A percentile compares a stretch with the other conserved stretches of the same genome.
Conservation (phyloP, 352 stramenopile species). For the Phytophthora vignae region DNA sequence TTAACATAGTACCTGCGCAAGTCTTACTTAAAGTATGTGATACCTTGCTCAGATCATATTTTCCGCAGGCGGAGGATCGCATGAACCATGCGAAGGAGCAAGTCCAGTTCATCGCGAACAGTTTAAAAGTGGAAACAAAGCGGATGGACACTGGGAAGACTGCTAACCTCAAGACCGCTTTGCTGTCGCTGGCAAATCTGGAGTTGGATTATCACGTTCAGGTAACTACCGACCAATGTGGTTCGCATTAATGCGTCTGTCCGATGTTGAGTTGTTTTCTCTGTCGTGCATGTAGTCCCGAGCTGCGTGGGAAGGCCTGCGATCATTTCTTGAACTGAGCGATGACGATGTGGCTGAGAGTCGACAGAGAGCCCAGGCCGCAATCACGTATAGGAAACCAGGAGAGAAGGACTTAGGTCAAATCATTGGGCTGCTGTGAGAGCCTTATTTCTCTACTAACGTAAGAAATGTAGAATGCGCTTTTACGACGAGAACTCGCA, state of each 20-base stretch:
- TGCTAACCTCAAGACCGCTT: constrained; percentile 78
- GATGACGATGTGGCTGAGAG: constrained; percentile 70
- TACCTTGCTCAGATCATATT: constrained; percentile 1
- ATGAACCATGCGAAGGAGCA: constrained; percentile 90
- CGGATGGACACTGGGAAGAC: constrained; percentile 85
- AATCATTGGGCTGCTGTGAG: constrained; percentile 77
- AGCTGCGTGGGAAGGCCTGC: constrained; percentile 74
- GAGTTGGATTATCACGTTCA: constrained; percentile 85
- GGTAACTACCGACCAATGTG: constrained; percentile 35
- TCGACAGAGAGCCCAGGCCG: constrained; percentile 49
- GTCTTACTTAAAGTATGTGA: neutral
- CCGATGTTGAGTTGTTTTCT: constrained; percentile 18
- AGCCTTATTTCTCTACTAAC: constrained; percentile 14
- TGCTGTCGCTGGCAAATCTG: constrained; percentile 80
- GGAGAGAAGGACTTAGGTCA: constrained; percentile 74
- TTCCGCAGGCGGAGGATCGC: constrained; percentile 72
- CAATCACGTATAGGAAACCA: constrained; percentile 72
- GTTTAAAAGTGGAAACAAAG: constrained; percentile 86
- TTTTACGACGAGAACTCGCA: constrained; percentile 3
- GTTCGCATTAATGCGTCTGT: neutral
- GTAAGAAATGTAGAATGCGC: constrained; percentile 23
- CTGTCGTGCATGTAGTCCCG: constrained; percentile 49
- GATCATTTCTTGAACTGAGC: constrained; percentile 68
- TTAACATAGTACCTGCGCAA: neutral
- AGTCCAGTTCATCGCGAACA: constrained; percentile 89